Evolutionary conservation across 768 basidiomycete species (phyloP).

Genomic region (Lactarius hatsudake): DNA sequence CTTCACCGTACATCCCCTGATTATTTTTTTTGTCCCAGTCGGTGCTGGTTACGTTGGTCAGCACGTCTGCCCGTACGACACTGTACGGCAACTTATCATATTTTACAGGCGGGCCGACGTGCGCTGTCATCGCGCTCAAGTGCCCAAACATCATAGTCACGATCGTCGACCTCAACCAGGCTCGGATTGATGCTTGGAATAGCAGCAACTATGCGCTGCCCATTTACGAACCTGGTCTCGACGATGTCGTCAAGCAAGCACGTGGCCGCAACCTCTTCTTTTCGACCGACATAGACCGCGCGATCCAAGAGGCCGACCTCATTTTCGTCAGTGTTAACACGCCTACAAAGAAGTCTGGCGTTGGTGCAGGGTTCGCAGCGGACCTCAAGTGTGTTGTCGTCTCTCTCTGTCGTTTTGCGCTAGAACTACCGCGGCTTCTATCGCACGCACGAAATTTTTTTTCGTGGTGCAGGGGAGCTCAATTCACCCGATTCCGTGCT

Average conservation of each 20-base stretch:
- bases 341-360: constrained; percentile 96
- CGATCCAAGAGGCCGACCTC: constrained; percentile 90
- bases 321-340: constrained; percentile 99
- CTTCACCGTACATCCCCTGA: constrained; percentile 20
- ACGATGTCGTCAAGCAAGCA: constrained; percentile 80
- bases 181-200: constrained; percentile 97
- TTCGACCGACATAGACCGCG: constrained; percentile 91
- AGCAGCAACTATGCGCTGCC: constrained; percentile 78
- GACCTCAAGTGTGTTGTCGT: constrained; percentile 82
- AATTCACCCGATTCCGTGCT: background rate
- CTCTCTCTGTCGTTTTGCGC: background rate
- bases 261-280: constrained; percentile 97
- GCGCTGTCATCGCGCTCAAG: constrained; percentile 90
- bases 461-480: background rate
- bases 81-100: background rate
- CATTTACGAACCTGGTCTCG: constrained; percentile 97
- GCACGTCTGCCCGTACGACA: constrained; percentile 29
- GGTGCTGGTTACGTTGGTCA: constrained; percentile 92
- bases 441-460: background rate
- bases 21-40: constrained; percentile 43
- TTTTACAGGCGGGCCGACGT: constrained; percentile 82
- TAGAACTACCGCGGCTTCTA: background rate
- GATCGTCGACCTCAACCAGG: constrained; percentile 96
- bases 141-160: constrained; percentile 93
- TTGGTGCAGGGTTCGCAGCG: constrained; percentile 97